Evolutionary conservation across 495 filamentous ascomycete species (phyloP).

Genomic region (Chaetomium cochliodes): DNA sequence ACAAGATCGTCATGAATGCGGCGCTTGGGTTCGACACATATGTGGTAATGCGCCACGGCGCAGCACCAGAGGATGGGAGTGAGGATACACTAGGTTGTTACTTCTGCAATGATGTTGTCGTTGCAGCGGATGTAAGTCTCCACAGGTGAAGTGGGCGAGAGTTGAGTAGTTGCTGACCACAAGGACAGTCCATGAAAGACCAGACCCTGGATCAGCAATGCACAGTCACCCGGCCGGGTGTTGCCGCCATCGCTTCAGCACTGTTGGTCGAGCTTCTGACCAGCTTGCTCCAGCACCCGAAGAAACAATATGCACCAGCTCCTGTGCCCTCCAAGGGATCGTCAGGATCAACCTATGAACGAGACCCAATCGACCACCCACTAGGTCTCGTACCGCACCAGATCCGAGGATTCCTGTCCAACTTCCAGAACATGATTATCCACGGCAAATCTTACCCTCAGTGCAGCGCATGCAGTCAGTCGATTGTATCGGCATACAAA

Average conservation of each 20-base stretch:
- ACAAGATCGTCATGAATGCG: constrained; percentile 95
- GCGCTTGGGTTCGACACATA: constrained; percentile 95
- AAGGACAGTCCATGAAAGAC: constrained; percentile 80
- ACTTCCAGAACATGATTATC: constrained; percentile 79
- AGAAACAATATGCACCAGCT: constrained; percentile 59
- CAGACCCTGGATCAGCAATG: constrained; percentile 97
- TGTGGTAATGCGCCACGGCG: constrained; percentile 93
- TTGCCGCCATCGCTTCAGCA: constrained; percentile 88
- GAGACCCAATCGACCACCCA: constrained; percentile 63
- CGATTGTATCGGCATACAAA: constrained; percentile 68
- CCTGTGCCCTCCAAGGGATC: constrained; percentile 36
- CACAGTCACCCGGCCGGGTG: constrained; percentile 90
- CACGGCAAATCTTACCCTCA: constrained; percentile 80
- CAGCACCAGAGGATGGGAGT: constrained; percentile 50
- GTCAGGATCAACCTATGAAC: constrained; percentile 44
- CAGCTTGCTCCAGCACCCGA: constrained; percentile 82
- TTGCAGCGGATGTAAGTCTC: constrained; percentile 83
- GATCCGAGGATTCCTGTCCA: constrained; percentile 86
- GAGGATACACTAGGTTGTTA: constrained; percentile 82
- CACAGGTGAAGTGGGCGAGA: background rate
- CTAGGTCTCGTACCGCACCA: constrained; percentile 89
- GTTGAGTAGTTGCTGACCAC: constrained; percentile 41
- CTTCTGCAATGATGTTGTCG: constrained; percentile 97
- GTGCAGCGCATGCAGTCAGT: constrained; percentile 87
- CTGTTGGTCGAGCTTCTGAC: constrained; percentile 88